Conservation (phyloP, 768 basidiomycete species). For the Lactarius quietus region DNA sequence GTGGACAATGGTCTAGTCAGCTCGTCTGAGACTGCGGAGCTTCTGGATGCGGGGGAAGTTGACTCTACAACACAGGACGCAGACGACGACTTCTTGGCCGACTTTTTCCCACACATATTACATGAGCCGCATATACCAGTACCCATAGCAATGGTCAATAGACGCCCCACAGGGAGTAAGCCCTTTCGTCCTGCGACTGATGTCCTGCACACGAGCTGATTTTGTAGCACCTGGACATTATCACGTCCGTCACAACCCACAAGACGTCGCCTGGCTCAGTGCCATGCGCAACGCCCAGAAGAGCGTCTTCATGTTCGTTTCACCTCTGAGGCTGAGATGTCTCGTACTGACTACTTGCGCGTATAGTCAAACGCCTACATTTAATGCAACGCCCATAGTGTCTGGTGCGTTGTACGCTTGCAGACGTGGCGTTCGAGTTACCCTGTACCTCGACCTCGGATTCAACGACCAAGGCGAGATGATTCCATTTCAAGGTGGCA, state of each 20-base stretch:
- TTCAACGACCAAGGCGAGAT: slow-evolving; percentile 53
- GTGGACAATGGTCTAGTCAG: neutral
- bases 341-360: neutral
- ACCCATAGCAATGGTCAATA: slow-evolving; percentile 65
- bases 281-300: slow-evolving; percentile 56
- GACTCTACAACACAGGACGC: slow-evolving; percentile 12
- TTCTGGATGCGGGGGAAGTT: neutral
- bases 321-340: neutral
- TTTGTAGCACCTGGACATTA: slow-evolving; percentile 42
- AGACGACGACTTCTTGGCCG: slow-evolving; percentile 36
- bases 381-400: slow-evolving; percentile 63
- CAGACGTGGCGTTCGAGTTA: slow-evolving; percentile 55
- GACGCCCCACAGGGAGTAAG: slow-evolving; percentile 53
- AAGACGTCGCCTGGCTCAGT: slow-evolving; percentile 66
- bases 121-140: slow-evolving; percentile 54
- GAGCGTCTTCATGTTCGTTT: slow-evolving; percentile 57
- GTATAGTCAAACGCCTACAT: slow-evolving; percentile 62
- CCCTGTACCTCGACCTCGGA: slow-evolving; percentile 57
- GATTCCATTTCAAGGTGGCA: slow-evolving; percentile 61
- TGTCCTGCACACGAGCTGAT: neutral
- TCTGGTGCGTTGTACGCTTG: slow-evolving; percentile 57
- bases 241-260: slow-evolving; percentile 47
- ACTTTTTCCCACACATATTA: slow-evolving; percentile 59
- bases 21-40: neutral
- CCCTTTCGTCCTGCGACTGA: slow-evolving; percentile 7